Evolutionary conservation across 495 filamentous ascomycete species (phyloP).

Genomic region (Penicillium dipodomyicola): DNA sequence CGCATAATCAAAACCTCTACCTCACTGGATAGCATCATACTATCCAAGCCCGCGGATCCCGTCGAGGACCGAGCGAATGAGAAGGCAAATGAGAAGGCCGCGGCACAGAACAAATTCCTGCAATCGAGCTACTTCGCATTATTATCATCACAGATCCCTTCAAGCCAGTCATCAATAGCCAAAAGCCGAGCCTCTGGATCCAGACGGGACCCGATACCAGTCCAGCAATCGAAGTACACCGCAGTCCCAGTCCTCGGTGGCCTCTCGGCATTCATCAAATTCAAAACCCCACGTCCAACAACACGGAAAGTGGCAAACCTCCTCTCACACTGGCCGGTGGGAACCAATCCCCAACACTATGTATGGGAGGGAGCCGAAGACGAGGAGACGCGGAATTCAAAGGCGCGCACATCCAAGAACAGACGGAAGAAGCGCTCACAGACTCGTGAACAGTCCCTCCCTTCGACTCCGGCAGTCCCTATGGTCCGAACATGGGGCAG

Average conservation of each 20-base stretch:
- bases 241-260: constrained; percentile 18
- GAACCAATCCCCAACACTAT: constrained; percentile 38
- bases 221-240: constrained; percentile 6
- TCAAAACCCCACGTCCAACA: constrained; percentile 26
- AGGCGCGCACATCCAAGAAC: constrained; percentile 22
- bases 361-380: constrained; percentile 37
- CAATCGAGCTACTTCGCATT: constrained; percentile 2
- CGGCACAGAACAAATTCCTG: constrained; percentile 5
- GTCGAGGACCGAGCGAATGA: not conserved
- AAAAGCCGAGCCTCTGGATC: not conserved
- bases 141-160: constrained; percentile 17
- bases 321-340: constrained; percentile 45
- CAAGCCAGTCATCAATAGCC: constrained; percentile 13
- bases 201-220: not conserved
- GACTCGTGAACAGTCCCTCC: constrained; percentile 21
- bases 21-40: not conserved
- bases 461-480: constrained; percentile 29
- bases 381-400: constrained; percentile 21
- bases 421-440: constrained; percentile 28
- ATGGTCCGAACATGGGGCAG: constrained; percentile 35
- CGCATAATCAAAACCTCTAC: constrained; percentile 25
- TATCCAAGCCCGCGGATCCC: not conserved
- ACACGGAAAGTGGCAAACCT: constrained; percentile 31
- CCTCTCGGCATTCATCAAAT: constrained; percentile 34
- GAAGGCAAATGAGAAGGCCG: not conserved